These are phyloP conservation scores for Piloderma croceum DNA, from an alignment of 768 basidiomycete genomes.

Conservation along the genomic window DNA sequence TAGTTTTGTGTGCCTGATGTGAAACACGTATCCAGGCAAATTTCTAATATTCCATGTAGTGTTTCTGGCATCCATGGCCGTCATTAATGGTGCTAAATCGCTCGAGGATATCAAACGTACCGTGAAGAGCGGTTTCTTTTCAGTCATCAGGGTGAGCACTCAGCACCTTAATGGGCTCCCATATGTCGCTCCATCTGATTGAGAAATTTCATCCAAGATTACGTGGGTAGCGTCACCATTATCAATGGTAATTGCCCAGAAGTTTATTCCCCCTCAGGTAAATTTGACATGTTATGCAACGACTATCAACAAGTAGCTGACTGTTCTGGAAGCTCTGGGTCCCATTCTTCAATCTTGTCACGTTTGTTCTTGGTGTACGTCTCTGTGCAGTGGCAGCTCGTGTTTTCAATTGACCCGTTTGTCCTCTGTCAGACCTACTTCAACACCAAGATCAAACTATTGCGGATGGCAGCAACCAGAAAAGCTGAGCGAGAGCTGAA, in stretches of 20 bases:
- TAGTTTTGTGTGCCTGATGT: neutral
- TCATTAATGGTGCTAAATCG: slow-evolving; percentile 76
- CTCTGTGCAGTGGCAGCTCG: neutral
- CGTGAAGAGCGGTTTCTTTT: slow-evolving; percentile 66
- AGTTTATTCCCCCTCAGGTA: slow-evolving; percentile 72
- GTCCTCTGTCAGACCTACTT: slow-evolving; percentile 51
- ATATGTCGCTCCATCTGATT: no score
- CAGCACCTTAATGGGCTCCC: no score
- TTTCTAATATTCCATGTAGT: neutral
- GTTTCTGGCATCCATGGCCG: slow-evolving; percentile 73
- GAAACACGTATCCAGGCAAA: neutral
- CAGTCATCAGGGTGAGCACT: slow-evolving; percentile 59
- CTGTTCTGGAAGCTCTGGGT: slow-evolving; percentile 62
- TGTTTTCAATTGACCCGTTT: slow-evolving; percentile 2
- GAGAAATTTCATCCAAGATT: no score
- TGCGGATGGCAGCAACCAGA: slow-evolving; percentile 47
- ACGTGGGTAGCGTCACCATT: slow-evolving; percentile 77
- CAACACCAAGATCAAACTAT: slow-evolving; percentile 66
- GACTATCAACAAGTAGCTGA: slow-evolving; percentile 5
- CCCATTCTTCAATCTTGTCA: slow-evolving; percentile 77
- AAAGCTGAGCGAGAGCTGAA: slow-evolving; percentile 42
- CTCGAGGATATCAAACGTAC: slow-evolving; percentile 58
- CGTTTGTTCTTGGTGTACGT: slow-evolving; percentile 72
- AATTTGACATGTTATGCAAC: slow-evolving; percentile 12
- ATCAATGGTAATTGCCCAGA: slow-evolving; percentile 71